phyloP scores from a whole-genome alignment of 1,284 basidiomycete genomes.

The Ganoderma lucidum region DNA sequence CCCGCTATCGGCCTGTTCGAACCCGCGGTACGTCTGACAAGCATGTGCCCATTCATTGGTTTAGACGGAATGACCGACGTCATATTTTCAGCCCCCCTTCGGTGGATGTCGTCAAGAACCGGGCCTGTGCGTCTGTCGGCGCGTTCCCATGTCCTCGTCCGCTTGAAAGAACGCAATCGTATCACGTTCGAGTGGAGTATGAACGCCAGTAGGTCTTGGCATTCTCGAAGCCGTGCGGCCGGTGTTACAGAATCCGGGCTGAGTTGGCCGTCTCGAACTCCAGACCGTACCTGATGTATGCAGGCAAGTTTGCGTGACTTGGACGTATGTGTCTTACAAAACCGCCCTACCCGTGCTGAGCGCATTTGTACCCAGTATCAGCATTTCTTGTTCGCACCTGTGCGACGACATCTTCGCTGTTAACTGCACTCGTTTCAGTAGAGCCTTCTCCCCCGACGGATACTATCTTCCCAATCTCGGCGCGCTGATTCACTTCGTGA shows the following conservation, averaged over 20 bases:
- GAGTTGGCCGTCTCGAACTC: constrained; percentile 40
- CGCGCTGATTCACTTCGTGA: constrained; percentile 54
- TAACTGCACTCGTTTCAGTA: not conserved
- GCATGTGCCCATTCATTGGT: not conserved
- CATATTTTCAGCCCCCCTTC: constrained; percentile 47
- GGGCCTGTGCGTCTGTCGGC: constrained; percentile 47
- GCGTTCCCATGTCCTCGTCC: not conserved
- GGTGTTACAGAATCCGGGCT: constrained; percentile 46
- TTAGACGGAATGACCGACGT: not conserved
- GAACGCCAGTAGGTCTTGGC: constrained; percentile 50
- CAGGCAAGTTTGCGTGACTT: constrained; percentile 49
- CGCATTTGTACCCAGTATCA: not conserved
- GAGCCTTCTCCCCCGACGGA: not conserved
- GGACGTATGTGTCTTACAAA: constrained; percentile 45
- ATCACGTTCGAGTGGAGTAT: constrained; percentile 58
- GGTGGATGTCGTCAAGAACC: constrained; percentile 63
- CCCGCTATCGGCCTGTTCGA: constrained; percentile 59
- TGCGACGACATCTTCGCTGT: not conserved
- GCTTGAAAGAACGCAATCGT: not conserved
- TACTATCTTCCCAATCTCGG: constrained; percentile 57
- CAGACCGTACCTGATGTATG: constrained; percentile 51
- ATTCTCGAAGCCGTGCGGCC: constrained; percentile 51
- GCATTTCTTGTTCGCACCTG: not conserved
- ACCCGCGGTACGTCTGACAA: constrained; percentile 46
- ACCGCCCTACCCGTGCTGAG: too few relatives aligned